phyloP scores from a whole-genome alignment of 2,329 filamentous ascomycete species.

The Arachnomyces sp. region DNA sequence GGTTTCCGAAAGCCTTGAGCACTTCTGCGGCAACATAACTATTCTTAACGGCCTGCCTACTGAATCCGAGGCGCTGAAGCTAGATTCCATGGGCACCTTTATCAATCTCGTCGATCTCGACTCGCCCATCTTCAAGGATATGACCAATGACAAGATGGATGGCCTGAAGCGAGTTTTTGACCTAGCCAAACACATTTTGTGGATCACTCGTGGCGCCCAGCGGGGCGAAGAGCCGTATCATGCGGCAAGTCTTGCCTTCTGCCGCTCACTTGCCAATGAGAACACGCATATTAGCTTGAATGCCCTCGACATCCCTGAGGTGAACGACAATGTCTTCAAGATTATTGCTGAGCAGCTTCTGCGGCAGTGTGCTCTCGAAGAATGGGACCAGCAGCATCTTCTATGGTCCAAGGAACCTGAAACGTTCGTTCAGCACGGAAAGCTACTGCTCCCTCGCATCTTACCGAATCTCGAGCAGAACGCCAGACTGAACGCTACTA shows the following conservation, averaged over 20 bases:
- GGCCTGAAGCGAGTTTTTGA: slow-evolving; percentile 2
- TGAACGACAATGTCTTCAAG: no score
- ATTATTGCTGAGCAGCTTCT: slow-evolving; percentile 3
- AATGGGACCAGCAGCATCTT: slow-evolving; percentile 3
- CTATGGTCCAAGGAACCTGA: slow-evolving; percentile 19
- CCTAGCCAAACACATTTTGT: not conserved
- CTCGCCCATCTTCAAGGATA: slow-evolving; percentile 8
- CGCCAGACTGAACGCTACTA: not conserved
- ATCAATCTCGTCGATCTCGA: slow-evolving; percentile 4
- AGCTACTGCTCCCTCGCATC: slow-evolving; percentile 16
- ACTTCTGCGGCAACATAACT: not conserved
- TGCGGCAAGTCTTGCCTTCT: slow-evolving; percentile 2
- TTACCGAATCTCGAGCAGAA: slow-evolving; percentile 5
- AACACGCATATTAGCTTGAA: no score
- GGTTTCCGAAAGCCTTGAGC: not conserved
- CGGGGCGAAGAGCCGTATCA: no score
- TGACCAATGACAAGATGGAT: not conserved
- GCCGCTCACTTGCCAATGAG: slow-evolving; percentile 1
- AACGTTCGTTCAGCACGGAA: slow-evolving; percentile 13
- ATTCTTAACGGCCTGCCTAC: not conserved
- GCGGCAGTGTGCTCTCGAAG: not conserved
- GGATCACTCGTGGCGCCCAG: slow-evolving; percentile 1
- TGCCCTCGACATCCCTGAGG: no score
- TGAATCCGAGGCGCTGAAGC: not conserved
- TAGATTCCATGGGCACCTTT: not conserved